Evolutionary conservation across 2,329 filamentous ascomycete species (phyloP).

Genomic region (Fusarium buharicum): DNA sequence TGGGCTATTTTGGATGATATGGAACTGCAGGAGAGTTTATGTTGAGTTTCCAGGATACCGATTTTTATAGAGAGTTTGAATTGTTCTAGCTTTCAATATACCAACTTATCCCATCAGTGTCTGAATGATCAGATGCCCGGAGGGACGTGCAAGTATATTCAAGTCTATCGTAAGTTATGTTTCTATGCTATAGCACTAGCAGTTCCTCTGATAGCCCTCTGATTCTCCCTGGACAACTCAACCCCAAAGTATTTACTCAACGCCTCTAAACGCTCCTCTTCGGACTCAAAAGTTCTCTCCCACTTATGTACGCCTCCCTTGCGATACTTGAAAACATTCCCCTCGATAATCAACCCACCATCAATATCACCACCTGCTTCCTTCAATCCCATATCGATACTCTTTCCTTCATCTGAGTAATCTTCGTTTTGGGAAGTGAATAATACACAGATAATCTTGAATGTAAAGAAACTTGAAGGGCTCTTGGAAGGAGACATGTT

Average conservation of each 20-base stretch:
- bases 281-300: slow-evolving; percentile 9
- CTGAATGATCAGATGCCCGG: too few relatives aligned
- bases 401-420: neutral
- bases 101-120: too few relatives aligned
- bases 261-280: slow-evolving; percentile 7
- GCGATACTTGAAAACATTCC: slow-evolving; percentile 4
- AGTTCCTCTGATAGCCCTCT: slow-evolving; percentile 20
- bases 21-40: slow-evolving; percentile 10
- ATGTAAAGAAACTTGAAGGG: slow-evolving; percentile 30
- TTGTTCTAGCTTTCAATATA: too few relatives aligned
- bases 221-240: neutral
- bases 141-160: too few relatives aligned
- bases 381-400: neutral
- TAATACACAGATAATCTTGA: slow-evolving; percentile 16
- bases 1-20: slow-evolving; percentile 30
- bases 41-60: too few relatives aligned
- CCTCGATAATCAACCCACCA: slow-evolving; percentile 22
- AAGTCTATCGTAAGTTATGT: neutral
- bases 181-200: slow-evolving; percentile 8
- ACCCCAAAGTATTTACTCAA: slow-evolving; percentile 20
- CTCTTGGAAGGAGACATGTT: slow-evolving; percentile 27
- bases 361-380: neutral
- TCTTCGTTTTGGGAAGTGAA: slow-evolving; percentile 23
- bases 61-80: too few relatives aligned
- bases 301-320: slow-evolving; percentile 4